Percentiles rank a stretch among this genome's conserved stretches.
phyloP scores from a whole-genome alignment of 257 asterid species.

The Paulownia fortunei region DNA sequence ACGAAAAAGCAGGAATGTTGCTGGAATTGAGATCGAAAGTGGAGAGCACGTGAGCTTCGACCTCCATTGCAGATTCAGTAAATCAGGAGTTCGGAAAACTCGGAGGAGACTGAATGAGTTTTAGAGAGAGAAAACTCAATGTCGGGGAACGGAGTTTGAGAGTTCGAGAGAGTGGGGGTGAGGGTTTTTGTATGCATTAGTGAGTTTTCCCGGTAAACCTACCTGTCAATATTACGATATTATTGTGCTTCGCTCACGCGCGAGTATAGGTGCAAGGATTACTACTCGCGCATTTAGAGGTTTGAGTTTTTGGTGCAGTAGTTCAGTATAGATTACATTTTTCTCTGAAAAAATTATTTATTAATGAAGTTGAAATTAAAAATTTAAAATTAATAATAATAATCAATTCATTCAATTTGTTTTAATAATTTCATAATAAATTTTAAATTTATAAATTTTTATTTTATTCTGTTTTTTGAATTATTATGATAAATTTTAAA shows the following conservation, averaged over 20 bases:
- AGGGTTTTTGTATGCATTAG: constrained; percentile 27
- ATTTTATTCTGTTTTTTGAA: too few relatives aligned
- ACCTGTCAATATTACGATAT: constrained; percentile 24
- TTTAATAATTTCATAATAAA: too few relatives aligned
- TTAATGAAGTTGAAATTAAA: too few relatives aligned
- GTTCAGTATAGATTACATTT: too few relatives aligned
- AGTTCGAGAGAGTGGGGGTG: not conserved
- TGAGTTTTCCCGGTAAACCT: constrained; percentile 30
- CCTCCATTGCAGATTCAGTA: constrained; percentile 49
- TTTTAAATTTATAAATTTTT: too few relatives aligned
- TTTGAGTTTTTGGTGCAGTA: too few relatives aligned
- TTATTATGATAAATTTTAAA: too few relatives aligned
- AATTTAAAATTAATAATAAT: too few relatives aligned
- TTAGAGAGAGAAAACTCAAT: constrained; percentile 23
- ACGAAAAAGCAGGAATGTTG: constrained; percentile 31
- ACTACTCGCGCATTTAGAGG: constrained; percentile 19
- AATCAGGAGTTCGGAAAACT: not conserved
- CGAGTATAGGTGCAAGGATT: not conserved
- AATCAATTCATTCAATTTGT: too few relatives aligned
- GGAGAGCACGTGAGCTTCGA: constrained; percentile 55
- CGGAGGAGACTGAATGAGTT: not conserved
- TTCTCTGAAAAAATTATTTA: too few relatives aligned
- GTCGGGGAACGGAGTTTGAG: constrained; percentile 1
- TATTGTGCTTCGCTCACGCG: constrained; percentile 28
- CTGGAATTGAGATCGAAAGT: constrained; percentile 45